phyloP scores from a whole-genome alignment of 805 yeast genomes.

The Candida caryicola region DNA sequence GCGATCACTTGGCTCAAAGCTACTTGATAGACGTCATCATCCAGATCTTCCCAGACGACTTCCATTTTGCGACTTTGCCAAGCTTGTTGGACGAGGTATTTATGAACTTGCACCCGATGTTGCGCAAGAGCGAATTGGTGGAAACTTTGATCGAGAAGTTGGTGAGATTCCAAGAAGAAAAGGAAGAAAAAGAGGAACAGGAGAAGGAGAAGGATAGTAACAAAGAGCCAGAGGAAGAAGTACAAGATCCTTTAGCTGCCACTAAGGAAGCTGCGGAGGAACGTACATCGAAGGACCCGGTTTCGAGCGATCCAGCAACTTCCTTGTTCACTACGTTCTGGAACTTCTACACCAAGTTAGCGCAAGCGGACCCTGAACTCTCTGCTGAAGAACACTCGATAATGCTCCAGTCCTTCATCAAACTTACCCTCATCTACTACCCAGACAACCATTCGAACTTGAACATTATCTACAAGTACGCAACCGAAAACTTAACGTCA shows the following conservation, averaged over 20 bases:
- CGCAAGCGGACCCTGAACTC: slow-evolving; percentile 60
- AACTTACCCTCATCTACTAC: slow-evolving; percentile 63
- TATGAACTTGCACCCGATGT: slow-evolving; percentile 63
- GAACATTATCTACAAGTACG: slow-evolving; percentile 58
- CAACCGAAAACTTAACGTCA: slow-evolving; percentile 37
- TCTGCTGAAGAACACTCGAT: slow-evolving; percentile 62
- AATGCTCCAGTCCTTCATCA: slow-evolving; percentile 63
- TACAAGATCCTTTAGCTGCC: slow-evolving; percentile 4
- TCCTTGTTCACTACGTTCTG: slow-evolving; percentile 62
- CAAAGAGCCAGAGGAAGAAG: slow-evolving; percentile 11
- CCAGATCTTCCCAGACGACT: slow-evolving; percentile 93
- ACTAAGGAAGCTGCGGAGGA: slow-evolving; percentile 1
- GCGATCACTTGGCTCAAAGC: slow-evolving; percentile 89
- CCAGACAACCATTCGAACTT: slow-evolving; percentile 59
- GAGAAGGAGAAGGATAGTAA: slow-evolving; percentile 5
- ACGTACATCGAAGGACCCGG: slow-evolving; percentile 6
- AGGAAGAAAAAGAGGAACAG: slow-evolving; percentile 22
- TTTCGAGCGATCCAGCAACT: slow-evolving; percentile 16
- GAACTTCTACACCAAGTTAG: slow-evolving; percentile 56
- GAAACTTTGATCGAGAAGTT: slow-evolving; percentile 71
- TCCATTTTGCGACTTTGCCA: slow-evolving; percentile 74
- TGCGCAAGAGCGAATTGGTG: slow-evolving; percentile 64
- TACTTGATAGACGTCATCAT: slow-evolving; percentile 87
- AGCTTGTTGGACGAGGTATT: slow-evolving; percentile 60
- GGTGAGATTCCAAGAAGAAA: slow-evolving; percentile 43